Percentiles rank a stretch among this genome's conserved stretches.
Conservation (phyloP, 1,139 yeast genomes). For the Blastobotrys proliferans region DNA sequence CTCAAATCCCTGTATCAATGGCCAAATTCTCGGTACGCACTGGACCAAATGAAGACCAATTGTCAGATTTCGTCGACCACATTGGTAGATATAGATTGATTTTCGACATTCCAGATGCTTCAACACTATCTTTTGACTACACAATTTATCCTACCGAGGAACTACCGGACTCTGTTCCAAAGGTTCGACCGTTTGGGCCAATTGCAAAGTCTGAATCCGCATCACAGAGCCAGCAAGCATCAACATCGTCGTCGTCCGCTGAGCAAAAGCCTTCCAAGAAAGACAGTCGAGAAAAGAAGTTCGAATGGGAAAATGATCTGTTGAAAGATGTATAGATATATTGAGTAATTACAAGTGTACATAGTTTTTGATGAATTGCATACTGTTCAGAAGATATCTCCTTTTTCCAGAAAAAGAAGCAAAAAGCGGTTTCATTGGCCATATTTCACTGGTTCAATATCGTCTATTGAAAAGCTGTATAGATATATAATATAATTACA, state of each 20-base stretch:
- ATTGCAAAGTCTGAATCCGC: background rate
- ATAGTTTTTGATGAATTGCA: conserved; percentile 3
- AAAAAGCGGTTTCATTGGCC: background rate
- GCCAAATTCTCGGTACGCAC: conserved; percentile 13
- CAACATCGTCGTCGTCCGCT: conserved; percentile 1
- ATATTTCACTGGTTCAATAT: too few species aligned
- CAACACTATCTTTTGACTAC: conserved; percentile 2
- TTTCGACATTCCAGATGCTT: conserved; percentile 9
- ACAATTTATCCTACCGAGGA: conserved; percentile 3
- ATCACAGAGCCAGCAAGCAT: background rate
- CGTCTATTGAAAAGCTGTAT: background rate
- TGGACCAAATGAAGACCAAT: conserved; percentile 7
- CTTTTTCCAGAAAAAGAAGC: too few species aligned
- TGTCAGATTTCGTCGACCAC: conserved; percentile 8
- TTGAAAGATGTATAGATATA: conserved; percentile 1
- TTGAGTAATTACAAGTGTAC: conserved; percentile 8
- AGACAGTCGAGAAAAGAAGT: conserved; percentile 17
- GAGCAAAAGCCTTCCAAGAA: conserved; percentile 11
- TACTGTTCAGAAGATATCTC: background rate
- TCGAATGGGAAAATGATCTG: conserved; percentile 31
- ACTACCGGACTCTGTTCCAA: conserved; percentile 8
- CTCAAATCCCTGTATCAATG: conserved; percentile 11
- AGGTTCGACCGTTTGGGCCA: conserved; percentile 13
- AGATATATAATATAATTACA: background rate
- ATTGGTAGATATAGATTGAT: conserved; percentile 14